These are phyloP conservation scores for Scenedesmus sp. DNA, from an alignment of 163 green algal genomes.

Conservation along the genomic window DNA sequence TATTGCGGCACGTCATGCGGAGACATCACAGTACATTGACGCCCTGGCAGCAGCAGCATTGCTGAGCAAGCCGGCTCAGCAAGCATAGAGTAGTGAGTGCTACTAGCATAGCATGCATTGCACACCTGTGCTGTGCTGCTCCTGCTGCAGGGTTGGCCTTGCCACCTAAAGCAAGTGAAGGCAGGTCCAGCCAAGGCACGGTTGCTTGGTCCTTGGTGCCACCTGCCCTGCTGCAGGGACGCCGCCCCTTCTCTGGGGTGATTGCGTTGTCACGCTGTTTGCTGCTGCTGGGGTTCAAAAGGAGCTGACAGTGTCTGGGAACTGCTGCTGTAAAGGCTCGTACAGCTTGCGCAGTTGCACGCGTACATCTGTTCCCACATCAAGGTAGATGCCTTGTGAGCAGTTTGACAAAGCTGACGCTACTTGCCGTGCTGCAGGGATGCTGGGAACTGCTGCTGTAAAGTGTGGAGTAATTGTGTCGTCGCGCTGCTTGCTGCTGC, in stretches of 20 bases:
- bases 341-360: not conserved
- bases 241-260: not conserved
- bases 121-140: not conserved
- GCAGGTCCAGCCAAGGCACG: not conserved
- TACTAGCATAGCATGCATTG: not conserved
- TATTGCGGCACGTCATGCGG: no score
- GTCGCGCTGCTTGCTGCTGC: no score
- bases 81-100: no score
- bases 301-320: not conserved
- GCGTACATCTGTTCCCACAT: not conserved
- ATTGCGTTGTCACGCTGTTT: not conserved
- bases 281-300: not conserved
- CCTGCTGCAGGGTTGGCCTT: not conserved
- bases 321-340: not conserved
- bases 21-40: no score
- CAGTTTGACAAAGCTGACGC: not conserved
- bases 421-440: not conserved
- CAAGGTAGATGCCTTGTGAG: not conserved
- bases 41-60: no score
- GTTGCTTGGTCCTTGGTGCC: not conserved
- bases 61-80: no score
- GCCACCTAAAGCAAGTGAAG: not conserved
- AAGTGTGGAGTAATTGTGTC: no score
- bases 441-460: not conserved
- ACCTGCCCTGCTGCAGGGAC: not conserved